These are phyloP conservation scores for Colletotrichum chrysophilum DNA, from an alignment of 2,329 filamentous ascomycete genomes.

Conservation along the genomic window DNA sequence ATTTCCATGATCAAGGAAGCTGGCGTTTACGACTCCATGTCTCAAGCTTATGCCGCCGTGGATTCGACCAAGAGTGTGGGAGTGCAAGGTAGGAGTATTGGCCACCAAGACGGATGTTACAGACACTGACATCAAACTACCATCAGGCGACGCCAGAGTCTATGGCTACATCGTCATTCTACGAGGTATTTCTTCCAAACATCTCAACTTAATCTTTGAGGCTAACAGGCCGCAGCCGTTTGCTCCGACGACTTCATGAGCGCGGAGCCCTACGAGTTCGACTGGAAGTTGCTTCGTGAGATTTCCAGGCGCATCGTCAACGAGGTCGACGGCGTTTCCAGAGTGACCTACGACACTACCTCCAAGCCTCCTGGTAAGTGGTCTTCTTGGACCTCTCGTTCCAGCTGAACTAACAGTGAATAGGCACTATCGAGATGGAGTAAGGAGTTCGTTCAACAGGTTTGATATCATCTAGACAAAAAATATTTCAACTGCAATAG, in stretches of 20 bases:
- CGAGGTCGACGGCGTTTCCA: conserved; percentile 69
- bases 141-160: conserved; percentile 36
- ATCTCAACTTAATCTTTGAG: background rate
- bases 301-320: conserved; percentile 72
- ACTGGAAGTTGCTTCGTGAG: conserved; percentile 65
- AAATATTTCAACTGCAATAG: background rate
- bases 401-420: background rate
- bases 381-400: background rate
- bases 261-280: conserved; percentile 72
- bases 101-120: background rate
- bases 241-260: conserved; percentile 31
- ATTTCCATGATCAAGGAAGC: conserved; percentile 76
- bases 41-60: conserved; percentile 53
- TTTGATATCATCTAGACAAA: background rate
- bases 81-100: background rate
- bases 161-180: conserved; percentile 34
- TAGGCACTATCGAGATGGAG: background rate
- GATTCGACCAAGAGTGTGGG: conserved; percentile 41
- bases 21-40: conserved; percentile 68
- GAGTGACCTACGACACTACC: conserved; percentile 63
- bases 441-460: background rate
- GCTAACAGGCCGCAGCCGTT: conserved; percentile 37
- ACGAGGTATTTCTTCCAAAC: background rate
- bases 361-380: conserved; percentile 14
- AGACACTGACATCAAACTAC: conserved; percentile 25